phyloP scores from a whole-genome alignment of 2,329 filamentous ascomycete species.

The Apiospora arundinis region DNA sequence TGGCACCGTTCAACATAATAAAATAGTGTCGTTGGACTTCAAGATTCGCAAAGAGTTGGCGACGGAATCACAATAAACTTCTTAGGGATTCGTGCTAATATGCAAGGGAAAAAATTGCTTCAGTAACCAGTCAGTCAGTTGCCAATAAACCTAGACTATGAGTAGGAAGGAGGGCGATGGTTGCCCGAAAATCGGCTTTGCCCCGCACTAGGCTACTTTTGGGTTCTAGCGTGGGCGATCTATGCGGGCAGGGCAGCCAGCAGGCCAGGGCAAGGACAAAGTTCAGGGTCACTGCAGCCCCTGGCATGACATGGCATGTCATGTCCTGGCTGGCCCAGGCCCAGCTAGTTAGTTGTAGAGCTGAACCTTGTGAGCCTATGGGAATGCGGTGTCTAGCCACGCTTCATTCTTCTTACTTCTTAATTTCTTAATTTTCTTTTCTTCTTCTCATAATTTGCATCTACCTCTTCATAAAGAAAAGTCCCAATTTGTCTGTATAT shows the following conservation, averaged over 20 bases:
- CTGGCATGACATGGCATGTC: no score
- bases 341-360: no score
- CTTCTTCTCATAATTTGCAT: background rate
- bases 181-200: slow-evolving; percentile 19
- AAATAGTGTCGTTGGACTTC: slow-evolving; percentile 7
- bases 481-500: background rate
- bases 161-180: slow-evolving; percentile 14
- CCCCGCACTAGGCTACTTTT: slow-evolving; percentile 20
- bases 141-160: background rate
- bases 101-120: background rate
- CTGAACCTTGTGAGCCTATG: background rate
- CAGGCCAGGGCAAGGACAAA: background rate
- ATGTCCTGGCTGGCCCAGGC: no score
- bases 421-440: background rate
- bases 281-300: slow-evolving; percentile 8
- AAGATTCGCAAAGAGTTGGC: background rate
- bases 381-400: background rate
- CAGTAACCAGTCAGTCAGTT: background rate
- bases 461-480: background rate
- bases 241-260: background rate
- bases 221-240: background rate
- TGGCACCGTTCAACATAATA: slow-evolving; percentile 47
- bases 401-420: background rate
- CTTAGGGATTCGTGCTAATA: background rate
- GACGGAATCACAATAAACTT: background rate